These are phyloP conservation scores for Penicillium nucicola DNA, from an alignment of 495 filamentous ascomycete species.

Conservation along the genomic window DNA sequence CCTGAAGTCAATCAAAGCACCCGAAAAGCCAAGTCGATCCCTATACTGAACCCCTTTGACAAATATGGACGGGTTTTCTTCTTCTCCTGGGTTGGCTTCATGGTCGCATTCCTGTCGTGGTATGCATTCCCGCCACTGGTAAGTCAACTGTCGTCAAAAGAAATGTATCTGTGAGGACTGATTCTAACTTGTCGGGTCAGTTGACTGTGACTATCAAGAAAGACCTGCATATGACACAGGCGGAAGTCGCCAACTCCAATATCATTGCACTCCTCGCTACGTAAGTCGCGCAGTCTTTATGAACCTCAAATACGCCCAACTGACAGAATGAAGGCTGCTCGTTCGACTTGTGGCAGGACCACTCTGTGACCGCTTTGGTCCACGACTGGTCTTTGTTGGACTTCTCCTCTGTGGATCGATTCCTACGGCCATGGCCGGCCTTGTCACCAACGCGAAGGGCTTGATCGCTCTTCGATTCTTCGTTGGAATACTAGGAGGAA, in stretches of 20 bases:
- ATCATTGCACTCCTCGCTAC: slow-evolving; percentile 84
- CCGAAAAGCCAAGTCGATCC: slow-evolving; percentile 76
- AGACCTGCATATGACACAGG: slow-evolving; percentile 68
- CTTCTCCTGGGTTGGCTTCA: slow-evolving; percentile 94
- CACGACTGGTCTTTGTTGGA: slow-evolving; percentile 75
- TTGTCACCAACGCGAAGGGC: slow-evolving; percentile 64
- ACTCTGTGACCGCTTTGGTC: slow-evolving; percentile 80
- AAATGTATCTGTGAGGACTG: background rate
- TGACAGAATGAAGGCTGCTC: slow-evolving; percentile 55
- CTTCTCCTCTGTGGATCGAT: slow-evolving; percentile 73
- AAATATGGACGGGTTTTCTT: slow-evolving; percentile 87
- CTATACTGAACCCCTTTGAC: slow-evolving; percentile 75
- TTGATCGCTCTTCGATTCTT: slow-evolving; percentile 85
- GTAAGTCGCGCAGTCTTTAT: slow-evolving; percentile 44
- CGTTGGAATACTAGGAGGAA: slow-evolving; percentile 85
- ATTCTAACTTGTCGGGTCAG: slow-evolving; percentile 30
- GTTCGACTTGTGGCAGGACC: slow-evolving; percentile 82
- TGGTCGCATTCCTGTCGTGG: slow-evolving; percentile 94
- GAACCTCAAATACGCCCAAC: background rate
- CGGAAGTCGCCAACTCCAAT: slow-evolving; percentile 87
- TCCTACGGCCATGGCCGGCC: slow-evolving; percentile 79
- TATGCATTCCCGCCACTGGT: slow-evolving; percentile 80
- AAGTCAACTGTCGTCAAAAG: slow-evolving; percentile 24
- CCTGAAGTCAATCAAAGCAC: slow-evolving; percentile 69
- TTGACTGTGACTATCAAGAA: slow-evolving; percentile 71